A percentile compares a stretch with the other conserved stretches of the same genome.
Conservation (phyloP, 225 moss, liverwort and hornwort genomes). For the Polytrichum formosum region DNA sequence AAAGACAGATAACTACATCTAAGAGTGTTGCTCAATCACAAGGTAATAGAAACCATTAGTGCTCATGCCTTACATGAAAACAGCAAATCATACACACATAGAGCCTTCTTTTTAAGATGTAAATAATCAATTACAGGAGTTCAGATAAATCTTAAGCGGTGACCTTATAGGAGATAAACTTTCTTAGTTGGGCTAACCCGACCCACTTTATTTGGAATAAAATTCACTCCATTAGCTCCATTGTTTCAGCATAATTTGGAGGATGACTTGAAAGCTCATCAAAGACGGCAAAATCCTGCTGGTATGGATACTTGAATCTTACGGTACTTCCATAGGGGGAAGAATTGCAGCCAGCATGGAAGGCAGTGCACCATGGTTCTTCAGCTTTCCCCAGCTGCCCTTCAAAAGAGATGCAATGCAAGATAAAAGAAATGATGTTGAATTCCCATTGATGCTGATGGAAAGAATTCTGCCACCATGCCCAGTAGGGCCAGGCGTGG, state of each 20-base stretch:
- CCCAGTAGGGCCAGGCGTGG: constrained; percentile 6
- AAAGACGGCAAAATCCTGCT: not conserved
- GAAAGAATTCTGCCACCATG: constrained; percentile 22
- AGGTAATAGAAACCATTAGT: too few species aligned
- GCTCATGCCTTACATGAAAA: too few species aligned
- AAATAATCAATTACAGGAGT: too few species aligned
- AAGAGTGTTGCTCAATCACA: too few species aligned
- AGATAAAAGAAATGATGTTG: constrained; percentile 28
- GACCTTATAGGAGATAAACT: too few species aligned
- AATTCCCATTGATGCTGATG: constrained; percentile 12
- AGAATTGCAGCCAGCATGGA: constrained; percentile 42
- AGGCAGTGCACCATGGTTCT: constrained; percentile 27
- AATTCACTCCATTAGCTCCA: not conserved
- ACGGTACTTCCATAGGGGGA: constrained; percentile 38
- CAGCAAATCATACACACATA: too few species aligned
- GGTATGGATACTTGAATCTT: constrained; percentile 17
- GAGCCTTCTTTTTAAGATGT: too few species aligned
- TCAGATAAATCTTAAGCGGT: too few species aligned
- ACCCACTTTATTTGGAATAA: not conserved
- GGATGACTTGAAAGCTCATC: not conserved
- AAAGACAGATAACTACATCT: too few species aligned
- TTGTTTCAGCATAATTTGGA: not conserved
- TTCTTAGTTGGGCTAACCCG: too few species aligned
- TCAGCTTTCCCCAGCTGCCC: constrained; percentile 54
- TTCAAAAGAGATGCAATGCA: constrained; percentile 38